Evolutionary conservation across 306 rosid species (phyloP), one percentile per base, ranked within the genome.

Genomic region (Lotus japonicus): DNA sequence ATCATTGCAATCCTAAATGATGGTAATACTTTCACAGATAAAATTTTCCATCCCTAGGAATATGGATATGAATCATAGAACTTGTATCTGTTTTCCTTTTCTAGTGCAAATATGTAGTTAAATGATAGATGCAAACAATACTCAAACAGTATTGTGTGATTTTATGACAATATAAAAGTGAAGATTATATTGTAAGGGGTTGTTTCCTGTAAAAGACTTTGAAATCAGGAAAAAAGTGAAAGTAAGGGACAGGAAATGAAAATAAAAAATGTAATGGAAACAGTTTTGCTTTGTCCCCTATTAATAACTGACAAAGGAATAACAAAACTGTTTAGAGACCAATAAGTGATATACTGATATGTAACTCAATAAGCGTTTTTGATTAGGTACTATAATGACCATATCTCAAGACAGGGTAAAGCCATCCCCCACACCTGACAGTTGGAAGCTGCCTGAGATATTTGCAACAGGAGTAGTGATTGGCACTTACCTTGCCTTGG

Each of bases 361-460:
- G 38, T 54, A 63, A 23, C 14, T 72, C 7, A 74, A 9, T 36
- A 41, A 49, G 8, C 57, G 41, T 74, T 48, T 35, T 43, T 39
- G 38, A 66, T 26, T 60, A 87, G 95, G 92, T 41, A 90, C 95
- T 46, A 87, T 90, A 86, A 90, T 90, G 97, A 90, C 97, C 39
- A 90, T 90, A 74, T 86, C 95, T 15, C 68, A 87, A 72, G 97
- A 90, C 46, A 82, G 97, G 5, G 95, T 90, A 71, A 90, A 70
- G 85, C 97, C 97, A 36, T 90, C 97, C 31, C 97, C 90, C 5
- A 80, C 62, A 66, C 97, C 97, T 4, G 95, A 90, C 79, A 90
- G 97, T 77, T 90, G 95, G 97, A 90, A 87, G 83, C 87, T 87
- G 70, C 85, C 85, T 19, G 97, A 87, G 88, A 90, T 90, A 64